A percentile compares a stretch with the other conserved stretches of the same genome.
Evolutionary conservation across 805 yeast species (phyloP).

Genomic region (Saccharomycopsis fibuligera): DNA sequence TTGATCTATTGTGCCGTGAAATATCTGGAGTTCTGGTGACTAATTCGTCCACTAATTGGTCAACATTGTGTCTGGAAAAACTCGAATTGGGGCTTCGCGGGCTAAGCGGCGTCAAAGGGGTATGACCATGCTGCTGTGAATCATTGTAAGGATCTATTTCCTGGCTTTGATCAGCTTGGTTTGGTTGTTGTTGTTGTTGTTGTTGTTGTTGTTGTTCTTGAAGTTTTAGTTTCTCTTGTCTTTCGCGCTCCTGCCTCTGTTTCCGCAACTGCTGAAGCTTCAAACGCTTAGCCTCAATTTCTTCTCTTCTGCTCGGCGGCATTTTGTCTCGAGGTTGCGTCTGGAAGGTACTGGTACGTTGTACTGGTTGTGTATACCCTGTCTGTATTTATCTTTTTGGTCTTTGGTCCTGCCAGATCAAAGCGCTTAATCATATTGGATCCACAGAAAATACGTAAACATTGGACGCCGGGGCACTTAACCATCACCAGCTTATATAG

Average conservation of each 20-base stretch:
- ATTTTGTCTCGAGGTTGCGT: no score
- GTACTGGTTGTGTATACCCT: not conserved
- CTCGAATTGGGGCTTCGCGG: not conserved
- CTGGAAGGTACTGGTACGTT: not conserved
- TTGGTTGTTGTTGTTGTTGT: not conserved
- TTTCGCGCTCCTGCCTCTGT: slow-evolving; percentile 19
- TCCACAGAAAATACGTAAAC: no score
- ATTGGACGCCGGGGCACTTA: no score
- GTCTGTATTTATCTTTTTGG: no score
- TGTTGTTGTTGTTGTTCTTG: not conserved
- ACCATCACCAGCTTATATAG: no score
- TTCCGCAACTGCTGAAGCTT: slow-evolving; percentile 16
- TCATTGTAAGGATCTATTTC: not conserved
- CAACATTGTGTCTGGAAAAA: slow-evolving; percentile 2
- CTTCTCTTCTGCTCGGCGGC: slow-evolving; percentile 16
- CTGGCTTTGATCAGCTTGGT: not conserved
- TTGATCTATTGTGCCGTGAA: no score
- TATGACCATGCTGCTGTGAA: not conserved
- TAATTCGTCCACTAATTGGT: slow-evolving; percentile 15
- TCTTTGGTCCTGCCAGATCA: no score
- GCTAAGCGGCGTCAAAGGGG: not conserved
- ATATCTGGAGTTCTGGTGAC: no score
- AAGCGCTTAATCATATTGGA: no score
- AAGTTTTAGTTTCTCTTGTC: not conserved
- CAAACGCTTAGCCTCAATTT: slow-evolving; percentile 21